Evolutionary conservation across 257 asterid species (phyloP).

Genomic region (Striga asiatica): DNA sequence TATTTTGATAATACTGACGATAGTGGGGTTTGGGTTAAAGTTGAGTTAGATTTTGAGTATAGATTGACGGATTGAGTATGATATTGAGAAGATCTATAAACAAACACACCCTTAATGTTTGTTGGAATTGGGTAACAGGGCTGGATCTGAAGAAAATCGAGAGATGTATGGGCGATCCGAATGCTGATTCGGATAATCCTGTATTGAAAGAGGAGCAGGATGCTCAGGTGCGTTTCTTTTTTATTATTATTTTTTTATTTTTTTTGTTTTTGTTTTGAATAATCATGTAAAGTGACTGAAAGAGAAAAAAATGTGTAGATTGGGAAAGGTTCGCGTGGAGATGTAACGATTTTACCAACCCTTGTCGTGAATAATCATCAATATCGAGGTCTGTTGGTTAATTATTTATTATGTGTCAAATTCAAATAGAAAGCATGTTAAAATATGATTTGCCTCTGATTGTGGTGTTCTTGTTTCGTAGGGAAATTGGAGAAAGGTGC

Average conservation of each 20-base stretch:
- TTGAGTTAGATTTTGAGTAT: no score
- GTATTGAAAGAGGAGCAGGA: constrained; percentile 46
- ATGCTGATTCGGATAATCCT: constrained; percentile 36
- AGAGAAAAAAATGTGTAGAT: constrained; percentile 33
- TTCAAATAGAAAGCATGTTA: neutral
- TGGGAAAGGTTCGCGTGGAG: constrained; percentile 93
- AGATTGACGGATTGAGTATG: no score
- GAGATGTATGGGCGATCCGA: constrained; percentile 43
- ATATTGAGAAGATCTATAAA: no score
- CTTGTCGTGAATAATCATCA: constrained; percentile 84
- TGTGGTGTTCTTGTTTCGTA: constrained; percentile 20
- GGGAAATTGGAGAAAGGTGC: constrained; percentile 84
- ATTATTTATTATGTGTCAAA: neutral
- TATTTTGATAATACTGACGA: no score
- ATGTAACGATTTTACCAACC: constrained; percentile 31
- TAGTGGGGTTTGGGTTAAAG: no score
- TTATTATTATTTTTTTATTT: neutral
- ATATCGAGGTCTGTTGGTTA: constrained; percentile 59
- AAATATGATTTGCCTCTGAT: constrained; percentile 11
- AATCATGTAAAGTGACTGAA: constrained; percentile 14
- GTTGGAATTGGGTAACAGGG: constrained; percentile 22
- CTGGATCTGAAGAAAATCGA: constrained; percentile 31
- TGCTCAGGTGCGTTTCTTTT: constrained; percentile 33
- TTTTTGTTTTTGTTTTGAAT: neutral
- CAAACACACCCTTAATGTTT: no score